phyloP scores from a whole-genome alignment of 169 alveolate species.

The Theileria parva region DNA sequence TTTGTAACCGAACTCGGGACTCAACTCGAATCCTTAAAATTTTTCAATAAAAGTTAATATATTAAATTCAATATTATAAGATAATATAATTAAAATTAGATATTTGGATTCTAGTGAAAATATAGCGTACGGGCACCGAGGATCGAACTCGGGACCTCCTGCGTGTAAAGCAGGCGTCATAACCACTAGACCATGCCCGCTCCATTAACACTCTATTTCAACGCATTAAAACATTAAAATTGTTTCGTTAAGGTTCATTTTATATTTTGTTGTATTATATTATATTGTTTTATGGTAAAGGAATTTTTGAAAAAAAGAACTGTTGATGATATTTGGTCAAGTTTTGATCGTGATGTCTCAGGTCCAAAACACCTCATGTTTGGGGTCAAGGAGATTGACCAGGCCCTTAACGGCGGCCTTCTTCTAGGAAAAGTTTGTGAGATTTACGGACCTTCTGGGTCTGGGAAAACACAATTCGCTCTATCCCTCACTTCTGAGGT shows the following conservation, averaged over 20 bases:
- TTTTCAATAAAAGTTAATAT: not conserved
- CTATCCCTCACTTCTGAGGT: slow-evolving; percentile 61
- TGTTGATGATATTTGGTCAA: slow-evolving; percentile 49
- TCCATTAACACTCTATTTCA: not conserved
- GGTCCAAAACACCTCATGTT: slow-evolving; percentile 12
- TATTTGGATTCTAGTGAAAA: not conserved
- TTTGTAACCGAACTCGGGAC: not conserved
- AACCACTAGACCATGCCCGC: slow-evolving; percentile 90
- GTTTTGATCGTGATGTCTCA: not conserved
- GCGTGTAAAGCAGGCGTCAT: slow-evolving; percentile 89
- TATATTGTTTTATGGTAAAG: not conserved
- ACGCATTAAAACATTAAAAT: not conserved
- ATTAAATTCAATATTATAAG: not conserved
- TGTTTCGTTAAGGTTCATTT: not conserved
- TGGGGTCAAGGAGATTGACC: slow-evolving; percentile 46
- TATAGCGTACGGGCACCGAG: slow-evolving; percentile 79
- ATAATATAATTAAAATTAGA: not conserved
- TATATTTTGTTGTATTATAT: not conserved
- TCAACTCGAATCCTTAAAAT: not conserved
- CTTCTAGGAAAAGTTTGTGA: slow-evolving; percentile 50
- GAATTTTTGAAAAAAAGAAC: slow-evolving; percentile 18
- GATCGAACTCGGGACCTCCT: slow-evolving; percentile 90
- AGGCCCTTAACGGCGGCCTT: slow-evolving; percentile 55
- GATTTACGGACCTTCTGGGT: slow-evolving; percentile 54
- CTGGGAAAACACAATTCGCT: slow-evolving; percentile 66